These are phyloP conservation scores for Phytophthora idaei DNA, from an alignment of 352 stramenopile species.

Conservation along the genomic window DNA sequence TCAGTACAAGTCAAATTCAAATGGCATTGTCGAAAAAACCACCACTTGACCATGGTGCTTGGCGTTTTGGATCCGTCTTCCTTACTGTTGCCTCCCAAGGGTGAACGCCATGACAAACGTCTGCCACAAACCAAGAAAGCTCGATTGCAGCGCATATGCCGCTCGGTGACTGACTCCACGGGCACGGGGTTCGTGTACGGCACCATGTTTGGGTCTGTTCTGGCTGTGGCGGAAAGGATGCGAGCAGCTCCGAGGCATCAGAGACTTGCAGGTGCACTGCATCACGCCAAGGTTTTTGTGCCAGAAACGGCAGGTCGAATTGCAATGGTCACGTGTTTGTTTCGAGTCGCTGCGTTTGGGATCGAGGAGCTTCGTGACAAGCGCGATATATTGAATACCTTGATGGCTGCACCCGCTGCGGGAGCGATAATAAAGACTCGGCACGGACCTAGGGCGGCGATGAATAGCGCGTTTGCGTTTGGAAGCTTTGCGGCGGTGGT, in stretches of 20 bases:
- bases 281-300: constrained; percentile 41
- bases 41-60: constrained; percentile 3
- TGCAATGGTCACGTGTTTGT: constrained; percentile 47
- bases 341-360: constrained; percentile 30
- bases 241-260: constrained; percentile 40
- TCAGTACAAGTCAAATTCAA: neutral
- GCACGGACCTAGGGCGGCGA: constrained; percentile 32
- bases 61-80: constrained; percentile 14
- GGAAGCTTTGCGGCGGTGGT: constrained; percentile 48
- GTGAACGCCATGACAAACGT: constrained; percentile 10
- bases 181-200: constrained; percentile 50
- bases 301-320: constrained; percentile 48
- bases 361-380: constrained; percentile 34
- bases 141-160: constrained; percentile 16
- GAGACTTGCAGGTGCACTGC: constrained; percentile 19
- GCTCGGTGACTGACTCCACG: constrained; percentile 30
- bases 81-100: constrained; percentile 5
- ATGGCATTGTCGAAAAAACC: neutral
- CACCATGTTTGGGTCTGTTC: constrained; percentile 43
- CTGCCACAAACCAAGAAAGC: constrained; percentile 11
- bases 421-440: constrained; percentile 37
- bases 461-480: constrained; percentile 39
- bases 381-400: constrained; percentile 46
- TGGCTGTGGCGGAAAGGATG: constrained; percentile 39
- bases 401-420: constrained; percentile 38